Base-by-base conservation (phyloP, 2,329 filamentous ascomycete species). In the Ciborinia camelliae region DNA sequence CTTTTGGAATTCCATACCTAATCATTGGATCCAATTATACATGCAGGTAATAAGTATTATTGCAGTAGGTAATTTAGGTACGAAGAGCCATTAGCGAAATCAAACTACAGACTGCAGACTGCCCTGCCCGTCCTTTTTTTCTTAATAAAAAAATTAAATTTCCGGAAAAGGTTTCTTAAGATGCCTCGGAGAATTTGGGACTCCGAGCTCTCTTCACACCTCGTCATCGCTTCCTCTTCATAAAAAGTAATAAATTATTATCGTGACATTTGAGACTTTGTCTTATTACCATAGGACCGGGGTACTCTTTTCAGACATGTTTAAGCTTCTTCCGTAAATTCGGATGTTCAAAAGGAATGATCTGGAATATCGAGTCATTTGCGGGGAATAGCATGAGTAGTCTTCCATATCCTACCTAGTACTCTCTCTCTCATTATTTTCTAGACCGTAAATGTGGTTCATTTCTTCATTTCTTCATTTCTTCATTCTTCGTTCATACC, bases 331-430 rank as follows among this genome's bases (percentile, higher is more conserved):
- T 8, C 50, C 50, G 30, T 23, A n/a, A 12, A 53, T 35, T 35
- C 12, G 30, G 50, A 53, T 53, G 28, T 15, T 30, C 12, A 8
- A 32, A 30, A n/a, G 51, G 51, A 53, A 53, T 20, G 35, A 18
- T 32, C 20, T 53, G 30, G 30, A 53, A 35, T 32, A 37, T 53
- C 50, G 50, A 53, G n/a, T 30, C 32, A 37, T 53, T 53, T 53
- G 51, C 51, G 51, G 51, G 51, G 51, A 39, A 54, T 7, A 26
- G 35, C 23, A 53, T 53, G 20, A 54, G 51, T 54, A 26, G 20
- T n/a, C n/a, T n/a, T n/a, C n/a, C n/a, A n/a, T n/a, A n/a, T n/a
- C n/a, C n/a, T n/a, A n/a, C n/a, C n/a, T n/a, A n/a, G n/a, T n/a
- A n/a, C n/a, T n/a, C n/a, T n/a, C n/a, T n/a, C n/a, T n/a, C n/a